Percentiles rank a stretch among this genome's conserved stretches.
Evolutionary conservation across 2,329 filamentous ascomycete species (phyloP).

Genomic region (Pestalotiopsis sp.): DNA sequence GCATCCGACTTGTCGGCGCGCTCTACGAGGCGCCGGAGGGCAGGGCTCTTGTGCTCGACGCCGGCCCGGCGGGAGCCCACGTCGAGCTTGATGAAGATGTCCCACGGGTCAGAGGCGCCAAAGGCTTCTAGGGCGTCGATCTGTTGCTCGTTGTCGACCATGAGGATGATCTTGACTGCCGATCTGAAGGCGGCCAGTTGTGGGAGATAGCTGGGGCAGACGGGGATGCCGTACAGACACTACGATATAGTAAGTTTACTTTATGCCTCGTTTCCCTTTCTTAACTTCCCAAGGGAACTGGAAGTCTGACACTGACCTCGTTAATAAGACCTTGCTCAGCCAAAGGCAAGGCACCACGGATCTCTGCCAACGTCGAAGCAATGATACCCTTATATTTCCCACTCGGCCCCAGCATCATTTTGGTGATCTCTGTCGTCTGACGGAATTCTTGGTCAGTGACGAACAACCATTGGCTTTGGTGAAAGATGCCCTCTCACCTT

Average conservation of each 20-base stretch:
- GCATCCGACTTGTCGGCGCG: background rate
- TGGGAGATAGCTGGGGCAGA: constrained; percentile 1
- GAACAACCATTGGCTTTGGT: background rate
- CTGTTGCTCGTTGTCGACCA: constrained; percentile 12
- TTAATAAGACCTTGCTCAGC: background rate
- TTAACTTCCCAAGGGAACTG: too few species aligned
- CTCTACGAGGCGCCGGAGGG: background rate
- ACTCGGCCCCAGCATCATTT: background rate
- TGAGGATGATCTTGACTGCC: background rate
- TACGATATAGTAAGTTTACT: background rate
- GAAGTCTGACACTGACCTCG: background rate
- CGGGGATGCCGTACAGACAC: constrained; percentile 5
- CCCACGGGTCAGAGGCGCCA: background rate
- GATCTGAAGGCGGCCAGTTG: background rate
- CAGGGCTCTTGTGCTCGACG: background rate
- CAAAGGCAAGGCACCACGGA: constrained; percentile 3
- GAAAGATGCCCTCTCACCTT: background rate
- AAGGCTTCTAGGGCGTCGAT: background rate
- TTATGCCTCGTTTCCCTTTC: background rate
- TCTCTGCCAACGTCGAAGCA: constrained; percentile 11
- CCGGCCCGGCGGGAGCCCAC: constrained; percentile 9
- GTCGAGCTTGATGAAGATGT: constrained; percentile 13
- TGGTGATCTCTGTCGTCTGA: background rate
- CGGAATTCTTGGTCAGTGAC: background rate
- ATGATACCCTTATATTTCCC: background rate